phyloP scores from a whole-genome alignment of 108 stramenopile species.

The Fragilaria radians region DNA sequence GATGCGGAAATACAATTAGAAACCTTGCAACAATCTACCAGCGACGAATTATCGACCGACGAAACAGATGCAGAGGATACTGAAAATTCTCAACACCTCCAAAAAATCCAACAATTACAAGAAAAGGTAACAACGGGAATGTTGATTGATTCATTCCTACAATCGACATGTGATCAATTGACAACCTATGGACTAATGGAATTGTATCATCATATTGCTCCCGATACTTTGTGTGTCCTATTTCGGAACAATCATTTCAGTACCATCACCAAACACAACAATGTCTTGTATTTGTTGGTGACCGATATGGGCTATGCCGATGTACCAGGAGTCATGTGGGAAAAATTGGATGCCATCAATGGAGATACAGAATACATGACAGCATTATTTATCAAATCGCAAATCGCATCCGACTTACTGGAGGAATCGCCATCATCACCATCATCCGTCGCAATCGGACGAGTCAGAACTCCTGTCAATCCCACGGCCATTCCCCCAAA shows the following conservation, averaged over 20 bases:
- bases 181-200: slow-evolving; percentile 79
- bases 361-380: slow-evolving; percentile 79
- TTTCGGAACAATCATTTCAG: slow-evolving; percentile 98
- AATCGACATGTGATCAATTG: slow-evolving; percentile 69
- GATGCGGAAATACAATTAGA: slow-evolving; percentile 40
- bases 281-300: slow-evolving; percentile 74
- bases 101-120: slow-evolving; percentile 21
- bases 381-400: slow-evolving; percentile 38
- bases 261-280: slow-evolving; percentile 83
- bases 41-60: neutral
- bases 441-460: too few species aligned
- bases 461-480: too few species aligned
- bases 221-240: slow-evolving; percentile 78
- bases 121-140: slow-evolving; percentile 39
- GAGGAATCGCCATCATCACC: too few species aligned
- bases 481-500: too few species aligned
- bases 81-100: slow-evolving; percentile 4
- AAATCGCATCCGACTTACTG: too few species aligned
- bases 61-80: neutral
- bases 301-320: slow-evolving; percentile 90
- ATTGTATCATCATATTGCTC: slow-evolving; percentile 64
- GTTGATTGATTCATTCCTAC: slow-evolving; percentile 61
- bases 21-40: slow-evolving; percentile 4
- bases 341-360: slow-evolving; percentile 82
- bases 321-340: slow-evolving; percentile 81